phyloP scores from a whole-genome alignment of 129 eudicot genomes.

The Smallanthus sonchifolius region DNA sequence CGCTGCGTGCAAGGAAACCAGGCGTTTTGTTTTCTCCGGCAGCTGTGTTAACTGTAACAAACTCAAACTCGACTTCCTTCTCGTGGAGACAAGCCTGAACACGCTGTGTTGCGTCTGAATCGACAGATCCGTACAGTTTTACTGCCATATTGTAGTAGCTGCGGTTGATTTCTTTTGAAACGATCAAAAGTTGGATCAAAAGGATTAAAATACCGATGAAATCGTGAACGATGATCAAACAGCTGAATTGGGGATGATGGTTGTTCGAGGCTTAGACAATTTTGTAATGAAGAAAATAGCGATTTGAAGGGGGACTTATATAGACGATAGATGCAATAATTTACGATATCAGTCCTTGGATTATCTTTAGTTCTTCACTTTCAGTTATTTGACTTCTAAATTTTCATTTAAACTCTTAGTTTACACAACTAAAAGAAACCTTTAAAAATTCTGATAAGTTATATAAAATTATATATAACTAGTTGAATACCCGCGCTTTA shows the following conservation, averaged over 20 bases:
- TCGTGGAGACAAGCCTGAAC: constrained; percentile 43
- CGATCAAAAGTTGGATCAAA: neutral
- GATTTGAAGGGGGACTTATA: neutral
- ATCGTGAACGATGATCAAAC: neutral
- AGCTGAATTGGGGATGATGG: neutral
- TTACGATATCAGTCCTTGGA: neutral
- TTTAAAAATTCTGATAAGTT: neutral
- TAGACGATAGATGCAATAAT: neutral
- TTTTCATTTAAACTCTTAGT: neutral
- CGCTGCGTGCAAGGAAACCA: constrained; percentile 41
- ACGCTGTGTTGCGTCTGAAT: constrained; percentile 41
- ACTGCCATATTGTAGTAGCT: constrained; percentile 30
- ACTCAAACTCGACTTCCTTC: constrained; percentile 44
- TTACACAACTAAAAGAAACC: neutral
- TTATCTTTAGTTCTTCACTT: neutral
- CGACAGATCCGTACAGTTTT: constrained; percentile 38
- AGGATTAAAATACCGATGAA: neutral
- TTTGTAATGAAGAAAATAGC: neutral
- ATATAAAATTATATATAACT: neutral
- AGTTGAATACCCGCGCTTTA: no score
- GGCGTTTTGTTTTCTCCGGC: constrained; percentile 33
- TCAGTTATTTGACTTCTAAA: neutral
- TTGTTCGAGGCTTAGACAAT: no score
- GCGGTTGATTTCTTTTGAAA: neutral
- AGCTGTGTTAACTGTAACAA: constrained; percentile 28